Base-by-base conservation (phyloP, 1,284 basidiomycete species). In the Mycosarcoma maydis region DNA sequence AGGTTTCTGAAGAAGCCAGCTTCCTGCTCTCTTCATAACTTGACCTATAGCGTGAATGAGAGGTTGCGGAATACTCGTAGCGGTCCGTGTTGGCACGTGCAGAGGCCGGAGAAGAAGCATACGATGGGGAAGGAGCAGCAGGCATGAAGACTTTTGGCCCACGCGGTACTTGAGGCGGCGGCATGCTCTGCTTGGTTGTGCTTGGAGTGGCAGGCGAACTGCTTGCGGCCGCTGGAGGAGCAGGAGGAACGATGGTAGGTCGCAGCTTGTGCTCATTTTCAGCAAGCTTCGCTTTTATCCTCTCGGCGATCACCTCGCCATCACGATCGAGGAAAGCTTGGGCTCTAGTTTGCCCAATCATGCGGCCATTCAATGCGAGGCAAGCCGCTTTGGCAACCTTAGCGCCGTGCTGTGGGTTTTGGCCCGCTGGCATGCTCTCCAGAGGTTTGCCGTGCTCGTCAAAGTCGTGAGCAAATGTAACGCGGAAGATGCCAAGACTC, bases 401-500 rank as follows among this genome's bases (percentile, higher is more conserved):
- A 30, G 55, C 52, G 10, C 58, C 77, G 29, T 76, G 44, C 39
- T 77, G 74, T 19, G 47, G 58, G 4, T 22, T 30, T 34, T 39
- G 36, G 16, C 47, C 47, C 23, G 47, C 34, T 19, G 56, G 20
- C 1, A 36, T 16, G 10, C 23, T 43, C 2, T 42, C 27, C 6
- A 48, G 34, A 3, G 46, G 33, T 14, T 70, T 69, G 32, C 67
- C 69, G 3, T 59, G 52, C 19, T 73, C 65, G 46, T 72, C 67
- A 45, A 76, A 74, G 53, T 83, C 77, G 59, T 83, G 80, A 19
- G 70, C 82, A 80, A 87, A 97, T 64, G 87, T 88, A 73, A 97
- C 86, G 78, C 87, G 88, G 47, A 91, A 88, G 36, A 97, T 88
- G 6, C 94, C 94, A 4, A 97, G 86, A 14, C 90, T 88, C 62